A percentile compares a stretch with the other conserved stretches of the same genome.
phyloP scores from a whole-genome alignment of 2,329 filamentous ascomycete genomes.

The Pseudogymnoascus destructans region DNA sequence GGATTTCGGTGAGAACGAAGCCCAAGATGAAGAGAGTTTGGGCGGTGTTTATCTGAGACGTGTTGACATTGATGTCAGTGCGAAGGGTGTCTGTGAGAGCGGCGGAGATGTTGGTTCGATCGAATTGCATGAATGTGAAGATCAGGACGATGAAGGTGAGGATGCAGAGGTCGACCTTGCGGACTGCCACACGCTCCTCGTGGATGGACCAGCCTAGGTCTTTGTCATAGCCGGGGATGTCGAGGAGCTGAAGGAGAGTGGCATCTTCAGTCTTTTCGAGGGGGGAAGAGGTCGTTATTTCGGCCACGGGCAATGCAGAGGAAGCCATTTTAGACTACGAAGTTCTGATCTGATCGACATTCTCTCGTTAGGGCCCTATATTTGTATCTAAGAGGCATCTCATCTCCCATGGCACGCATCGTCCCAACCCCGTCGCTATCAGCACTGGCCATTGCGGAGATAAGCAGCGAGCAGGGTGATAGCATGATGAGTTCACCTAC shows the following conservation, averaged over 20 bases:
- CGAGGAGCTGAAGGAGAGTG: background rate
- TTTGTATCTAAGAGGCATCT: background rate
- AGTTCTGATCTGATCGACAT: background rate
- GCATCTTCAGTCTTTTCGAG: background rate
- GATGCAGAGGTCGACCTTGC: constrained; percentile 10
- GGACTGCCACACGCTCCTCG: constrained; percentile 1
- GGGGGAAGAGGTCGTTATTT: constrained; percentile 24
- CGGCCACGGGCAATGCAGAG: constrained; percentile 27
- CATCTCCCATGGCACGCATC: background rate
- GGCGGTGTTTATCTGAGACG: constrained; percentile 23
- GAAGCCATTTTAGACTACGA: constrained; percentile 10
- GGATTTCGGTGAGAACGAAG: constrained; percentile 25
- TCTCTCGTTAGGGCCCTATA: background rate
- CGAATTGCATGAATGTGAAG: constrained; percentile 23
- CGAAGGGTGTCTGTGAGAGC: constrained; percentile 23
- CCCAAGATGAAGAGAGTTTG: constrained; percentile 24
- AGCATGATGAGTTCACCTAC: too few species aligned
- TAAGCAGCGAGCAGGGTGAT: background rate
- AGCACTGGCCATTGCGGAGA: background rate
- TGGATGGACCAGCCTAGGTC: background rate
- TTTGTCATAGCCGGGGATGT: constrained; percentile 9
- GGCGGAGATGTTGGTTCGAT: constrained; percentile 22
- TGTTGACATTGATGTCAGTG: constrained; percentile 21
- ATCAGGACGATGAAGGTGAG: constrained; percentile 11
- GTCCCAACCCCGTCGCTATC: background rate